Conservation (phyloP, 2,329 filamentous ascomycete species). For the Botrytis squamosa region DNA sequence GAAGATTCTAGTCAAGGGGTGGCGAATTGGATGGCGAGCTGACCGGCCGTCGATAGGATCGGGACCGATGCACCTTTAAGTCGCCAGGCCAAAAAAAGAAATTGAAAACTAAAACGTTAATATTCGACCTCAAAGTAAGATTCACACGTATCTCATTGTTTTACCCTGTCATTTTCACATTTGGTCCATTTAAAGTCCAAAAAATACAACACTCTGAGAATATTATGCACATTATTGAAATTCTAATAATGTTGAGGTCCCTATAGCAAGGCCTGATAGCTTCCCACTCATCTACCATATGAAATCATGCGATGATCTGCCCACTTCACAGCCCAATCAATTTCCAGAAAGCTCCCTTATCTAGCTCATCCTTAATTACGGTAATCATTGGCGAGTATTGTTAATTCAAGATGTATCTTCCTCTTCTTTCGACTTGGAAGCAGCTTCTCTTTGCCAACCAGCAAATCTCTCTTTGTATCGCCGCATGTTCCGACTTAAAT, state of each 20-base stretch:
- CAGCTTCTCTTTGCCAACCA: background rate
- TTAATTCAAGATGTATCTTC: background rate
- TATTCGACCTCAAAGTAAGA: background rate
- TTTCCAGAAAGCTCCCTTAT: background rate
- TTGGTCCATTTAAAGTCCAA: background rate
- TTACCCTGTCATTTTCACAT: background rate
- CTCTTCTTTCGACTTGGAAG: background rate
- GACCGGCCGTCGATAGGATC: too few species aligned
- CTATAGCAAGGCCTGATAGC: background rate
- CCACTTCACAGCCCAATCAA: too few species aligned
- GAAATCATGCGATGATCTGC: background rate
- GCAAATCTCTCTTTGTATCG: background rate
- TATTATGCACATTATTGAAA: background rate
- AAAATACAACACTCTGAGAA: fast-evolving
- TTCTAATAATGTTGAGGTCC: background rate
- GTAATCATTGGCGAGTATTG: background rate
- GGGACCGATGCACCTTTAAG: background rate
- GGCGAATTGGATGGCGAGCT: too few species aligned
- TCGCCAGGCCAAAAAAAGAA: background rate
- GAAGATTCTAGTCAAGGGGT: too few species aligned
- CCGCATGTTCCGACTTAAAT: background rate
- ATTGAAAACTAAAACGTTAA: background rate
- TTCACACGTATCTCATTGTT: background rate
- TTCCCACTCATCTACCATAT: background rate
- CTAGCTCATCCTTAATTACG: background rate